phyloP scores from a whole-genome alignment of 2,329 filamentous ascomycete genomes.

The Didymella sp. region DNA sequence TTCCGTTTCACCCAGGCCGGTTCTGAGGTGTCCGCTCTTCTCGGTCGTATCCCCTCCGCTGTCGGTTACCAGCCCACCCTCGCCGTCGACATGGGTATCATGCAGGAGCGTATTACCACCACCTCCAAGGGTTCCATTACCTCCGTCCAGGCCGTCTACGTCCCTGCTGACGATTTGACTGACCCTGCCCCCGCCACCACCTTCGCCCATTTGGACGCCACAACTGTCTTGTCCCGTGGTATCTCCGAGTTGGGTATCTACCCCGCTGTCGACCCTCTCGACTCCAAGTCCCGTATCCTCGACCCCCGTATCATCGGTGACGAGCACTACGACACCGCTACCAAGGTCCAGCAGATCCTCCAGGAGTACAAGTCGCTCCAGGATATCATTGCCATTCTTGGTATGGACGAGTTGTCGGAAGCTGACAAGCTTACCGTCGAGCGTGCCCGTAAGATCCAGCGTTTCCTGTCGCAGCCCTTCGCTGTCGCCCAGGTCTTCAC shows the following conservation, averaged over 20 bases:
- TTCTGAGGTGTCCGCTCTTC: conserved; percentile 99
- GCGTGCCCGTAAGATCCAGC: conserved; percentile 99
- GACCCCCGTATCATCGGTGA: conserved; percentile 98
- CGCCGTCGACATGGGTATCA: conserved; percentile 47
- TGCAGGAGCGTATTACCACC: conserved; percentile 99
- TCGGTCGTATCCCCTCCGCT: conserved; percentile 99
- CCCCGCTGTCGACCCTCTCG: conserved; percentile 98
- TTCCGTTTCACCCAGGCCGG: conserved; percentile 99
- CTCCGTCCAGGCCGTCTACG: conserved; percentile 99
- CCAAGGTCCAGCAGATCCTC: conserved; percentile 97
- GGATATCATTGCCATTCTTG: conserved; percentile 99
- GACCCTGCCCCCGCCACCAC: conserved; percentile 99
- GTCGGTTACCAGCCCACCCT: conserved; percentile 82
- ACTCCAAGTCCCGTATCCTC: conserved; percentile 99
- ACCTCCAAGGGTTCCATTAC: conserved; percentile 99
- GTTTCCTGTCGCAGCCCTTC: conserved; percentile 99
- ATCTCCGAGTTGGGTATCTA: conserved; percentile 99
- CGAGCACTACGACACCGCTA: conserved; percentile 95
- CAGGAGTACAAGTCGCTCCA: conserved; percentile 99
- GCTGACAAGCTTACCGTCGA: conserved; percentile 99
- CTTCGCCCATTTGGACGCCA: conserved; percentile 99
- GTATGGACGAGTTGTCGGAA: conserved; percentile 99
- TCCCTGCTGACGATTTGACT: conserved; percentile 99
- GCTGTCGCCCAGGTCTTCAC: conserved; percentile 87
- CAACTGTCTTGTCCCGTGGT: conserved; percentile 99